Base-by-base conservation (phyloP, 2,329 filamentous ascomycete genomes). In the Dactylella cylindrospora region DNA sequence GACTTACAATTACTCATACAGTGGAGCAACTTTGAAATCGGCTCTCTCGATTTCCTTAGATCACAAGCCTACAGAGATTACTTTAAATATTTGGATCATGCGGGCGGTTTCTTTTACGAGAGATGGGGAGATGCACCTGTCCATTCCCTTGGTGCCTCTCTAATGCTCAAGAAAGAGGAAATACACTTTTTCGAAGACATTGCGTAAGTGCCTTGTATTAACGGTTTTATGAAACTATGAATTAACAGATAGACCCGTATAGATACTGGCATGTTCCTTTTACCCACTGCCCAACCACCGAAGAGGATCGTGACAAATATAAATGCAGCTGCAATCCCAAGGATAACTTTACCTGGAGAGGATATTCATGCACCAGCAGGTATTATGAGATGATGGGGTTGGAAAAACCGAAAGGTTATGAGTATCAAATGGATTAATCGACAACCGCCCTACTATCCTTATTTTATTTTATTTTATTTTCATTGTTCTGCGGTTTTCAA, bases 301-400 rank as follows among this genome's bases (percentile, higher is more conserved):
- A 97, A 75, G 80, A 95, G 75, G 83, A 81, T 49, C 83, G 90
- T 66, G 74, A 90, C 51, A 85, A 95, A 67, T 82, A 91, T 67
- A 90, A 88, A 72, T 98, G 93, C 74, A 86, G 90, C 74, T 98
- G 93, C 76, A 90, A 98, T 71, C 91, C 93, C 5, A 84, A 85
- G 70, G 88, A 97, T 61, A 98, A 98, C 78, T 98, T 98, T 78
- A 93, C 98, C 75, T 98, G 94, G 94, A 96, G 95, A 91, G 88
- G 88, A 7, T 69, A 69, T 47, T 69, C 68, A 10, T 69, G 68
- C 77, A 96, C 91, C 46, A 82, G 86, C 26, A 83, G 85, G 69
- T 98, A 80, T 77, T 97, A 86, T 72, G 87, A 96, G 38, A 74
- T 90, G 69, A 94, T 90, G 73, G 80, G 83, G 52, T 75, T 91